phyloP scores from a whole-genome alignment of 257 asterid species.

The Vinca minor region DNA sequence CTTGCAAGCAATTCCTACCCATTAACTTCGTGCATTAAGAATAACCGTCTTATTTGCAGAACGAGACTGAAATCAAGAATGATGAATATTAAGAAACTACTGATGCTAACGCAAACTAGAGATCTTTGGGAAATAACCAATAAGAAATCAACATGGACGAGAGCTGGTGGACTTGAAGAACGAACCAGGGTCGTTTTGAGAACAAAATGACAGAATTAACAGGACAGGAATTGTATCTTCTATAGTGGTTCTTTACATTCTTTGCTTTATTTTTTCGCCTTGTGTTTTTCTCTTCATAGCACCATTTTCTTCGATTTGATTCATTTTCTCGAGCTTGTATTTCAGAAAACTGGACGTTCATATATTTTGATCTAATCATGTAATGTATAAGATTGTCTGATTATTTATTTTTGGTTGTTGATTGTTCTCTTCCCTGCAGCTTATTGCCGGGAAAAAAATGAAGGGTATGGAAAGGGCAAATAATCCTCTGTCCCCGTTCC shows the following conservation, averaged over 20 bases:
- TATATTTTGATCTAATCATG: no score
- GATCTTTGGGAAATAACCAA: background rate
- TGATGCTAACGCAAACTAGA: background rate
- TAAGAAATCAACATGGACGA: background rate
- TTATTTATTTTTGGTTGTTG: background rate
- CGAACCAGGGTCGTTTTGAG: background rate
- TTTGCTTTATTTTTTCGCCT: no score
- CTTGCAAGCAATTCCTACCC: constrained; percentile 16
- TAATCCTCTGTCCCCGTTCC: no score
- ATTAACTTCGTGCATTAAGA: background rate
- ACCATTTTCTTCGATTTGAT: background rate
- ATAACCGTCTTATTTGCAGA: background rate
- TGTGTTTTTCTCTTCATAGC: background rate
- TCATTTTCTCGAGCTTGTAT: background rate
- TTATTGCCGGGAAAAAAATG: background rate
- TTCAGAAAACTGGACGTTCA: no score
- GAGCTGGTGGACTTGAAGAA: background rate
- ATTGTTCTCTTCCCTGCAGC: background rate
- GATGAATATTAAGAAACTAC: background rate
- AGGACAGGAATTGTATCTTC: background rate
- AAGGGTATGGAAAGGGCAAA: no score
- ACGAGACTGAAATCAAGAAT: background rate
- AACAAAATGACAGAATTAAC: background rate
- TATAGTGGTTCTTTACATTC: background rate
- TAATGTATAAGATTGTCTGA: no score